Base-by-base conservation (phyloP, 768 basidiomycete genomes). In the Galerina marginata region DNA sequence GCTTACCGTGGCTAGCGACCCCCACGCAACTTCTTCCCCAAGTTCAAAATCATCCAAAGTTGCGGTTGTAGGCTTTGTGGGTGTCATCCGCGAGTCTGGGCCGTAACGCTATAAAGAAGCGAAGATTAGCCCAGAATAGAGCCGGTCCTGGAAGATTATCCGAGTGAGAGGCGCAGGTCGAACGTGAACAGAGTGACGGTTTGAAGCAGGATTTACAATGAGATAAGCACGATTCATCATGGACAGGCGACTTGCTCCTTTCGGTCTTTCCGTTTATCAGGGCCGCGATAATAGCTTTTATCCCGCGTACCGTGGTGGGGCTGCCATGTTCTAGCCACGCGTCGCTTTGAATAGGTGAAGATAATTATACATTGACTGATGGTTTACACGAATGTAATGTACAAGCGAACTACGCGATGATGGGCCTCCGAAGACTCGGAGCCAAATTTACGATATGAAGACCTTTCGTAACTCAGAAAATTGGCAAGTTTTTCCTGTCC, bases 381-480 rank as follows among this genome's bases (percentile, higher is more conserved):
- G 46, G 54, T 60, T 60, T 60, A 60, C 59, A 60, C 59, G 54
- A 49, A 29, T 51, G 47, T 37, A 44, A 5, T 60, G 36, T 46
- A 60, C 54, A 55, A 60, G 46, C 39, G 54, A 59, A 54, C 25
- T 56, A 60, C 33, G 39, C 40, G 54, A 43, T 26, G 46, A 26
- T 36, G 47, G 20, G 20, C 36, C n/a, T n/a, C 51, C 54, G 54
- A 48, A 29, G 26, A 23, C n/a, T 43, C 45, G 43, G 45, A 44
- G 23, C 38, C 54, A 53, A 25, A 40, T 12, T 81, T 76, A 96
- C 55, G 94, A 94, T 60, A 98, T 92, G 73, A 90, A 97, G 15
- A 99, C 96, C 75, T 96, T 97, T 65, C 86, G 83, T 55, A 98
- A 76, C 20, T 84, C 83, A 9, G 75, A 73, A 66, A 92, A 90